A percentile compares a stretch with the other conserved stretches of the same genome.
Conservation (phyloP, 2,329 filamentous ascomycete species). For the Elsinoe perseae region DNA sequence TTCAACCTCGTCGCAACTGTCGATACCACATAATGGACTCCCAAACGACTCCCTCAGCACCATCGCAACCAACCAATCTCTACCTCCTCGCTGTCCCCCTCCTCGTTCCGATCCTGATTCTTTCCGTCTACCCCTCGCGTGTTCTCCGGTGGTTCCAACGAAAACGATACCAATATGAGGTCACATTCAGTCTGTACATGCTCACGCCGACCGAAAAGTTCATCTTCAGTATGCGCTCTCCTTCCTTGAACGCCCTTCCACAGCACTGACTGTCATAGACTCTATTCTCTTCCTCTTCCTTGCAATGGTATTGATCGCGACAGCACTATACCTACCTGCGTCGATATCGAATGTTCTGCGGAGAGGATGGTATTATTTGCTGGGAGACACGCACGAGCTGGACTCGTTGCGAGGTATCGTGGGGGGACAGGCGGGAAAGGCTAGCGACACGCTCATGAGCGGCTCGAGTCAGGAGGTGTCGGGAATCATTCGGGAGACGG, state of each 20-base stretch:
- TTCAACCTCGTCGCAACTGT: not conserved
- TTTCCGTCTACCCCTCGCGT: slow-evolving; percentile 43
- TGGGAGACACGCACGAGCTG: slow-evolving; percentile 42
- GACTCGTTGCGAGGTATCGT: not conserved
- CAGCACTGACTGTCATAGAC: slow-evolving; percentile 47
- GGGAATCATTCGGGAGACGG: slow-evolving; percentile 14
- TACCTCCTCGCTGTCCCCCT: slow-evolving; percentile 63
- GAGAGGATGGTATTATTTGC: slow-evolving; percentile 91
- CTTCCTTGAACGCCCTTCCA: not conserved
- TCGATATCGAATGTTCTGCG: slow-evolving; percentile 75
- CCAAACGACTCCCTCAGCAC: not conserved
- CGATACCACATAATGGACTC: not conserved
- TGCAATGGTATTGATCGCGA: slow-evolving; percentile 77
- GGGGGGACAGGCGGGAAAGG: slow-evolving; percentile 14
- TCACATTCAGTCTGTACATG: slow-evolving; percentile 96
- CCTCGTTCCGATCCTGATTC: slow-evolving; percentile 27
- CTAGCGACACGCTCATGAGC: slow-evolving; percentile 18
- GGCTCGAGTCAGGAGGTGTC: slow-evolving; percentile 20
- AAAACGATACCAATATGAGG: slow-evolving; percentile 98
- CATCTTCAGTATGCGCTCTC: slow-evolving; percentile 71
- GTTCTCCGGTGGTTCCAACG: slow-evolving; percentile 79
- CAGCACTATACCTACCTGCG: slow-evolving; percentile 85
- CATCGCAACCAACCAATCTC: slow-evolving; percentile 41
- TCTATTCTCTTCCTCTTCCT: slow-evolving; percentile 85
- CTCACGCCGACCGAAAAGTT: slow-evolving; percentile 93